A percentile compares a stretch with the other conserved stretches of the same genome.
Evolutionary conservation across 805 yeast genomes (phyloP).

Genomic region (Metschnikowia kunwiensis): DNA sequence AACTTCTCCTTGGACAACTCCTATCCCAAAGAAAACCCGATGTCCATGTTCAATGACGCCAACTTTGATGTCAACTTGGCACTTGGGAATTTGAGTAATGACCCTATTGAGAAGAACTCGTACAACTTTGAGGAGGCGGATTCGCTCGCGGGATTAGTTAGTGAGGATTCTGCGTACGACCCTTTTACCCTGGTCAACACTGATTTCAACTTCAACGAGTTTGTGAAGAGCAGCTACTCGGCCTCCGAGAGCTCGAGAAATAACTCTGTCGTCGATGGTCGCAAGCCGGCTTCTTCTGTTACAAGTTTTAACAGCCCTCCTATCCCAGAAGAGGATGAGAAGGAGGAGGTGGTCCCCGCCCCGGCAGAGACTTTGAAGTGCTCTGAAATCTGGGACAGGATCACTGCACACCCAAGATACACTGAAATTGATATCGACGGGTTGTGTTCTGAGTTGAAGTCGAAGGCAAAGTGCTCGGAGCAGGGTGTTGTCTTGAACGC

Average conservation of each 20-base stretch:
- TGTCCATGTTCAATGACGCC: slow-evolving; percentile 46
- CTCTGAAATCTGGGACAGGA: slow-evolving; percentile 94
- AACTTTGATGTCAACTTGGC: slow-evolving; percentile 55
- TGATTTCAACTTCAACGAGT: slow-evolving; percentile 38
- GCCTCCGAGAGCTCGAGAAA: slow-evolving; percentile 20
- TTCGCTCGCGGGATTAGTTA: slow-evolving; percentile 43
- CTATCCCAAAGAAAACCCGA: slow-evolving; percentile 33
- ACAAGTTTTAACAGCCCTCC: slow-evolving; percentile 19
- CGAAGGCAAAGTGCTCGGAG: slow-evolving; percentile 94
- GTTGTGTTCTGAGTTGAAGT: slow-evolving; percentile 80
- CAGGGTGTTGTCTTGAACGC: slow-evolving; percentile 85
- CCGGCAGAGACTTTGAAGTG: slow-evolving; percentile 64
- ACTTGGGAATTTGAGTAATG: slow-evolving; percentile 30
- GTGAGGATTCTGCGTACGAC: slow-evolving; percentile 58
- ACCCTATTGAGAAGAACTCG: slow-evolving; percentile 12
- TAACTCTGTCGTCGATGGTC: slow-evolving; percentile 15
- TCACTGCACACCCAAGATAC: slow-evolving; percentile 89
- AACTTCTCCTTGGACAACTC: slow-evolving; percentile 8
- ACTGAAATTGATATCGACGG: slow-evolving; percentile 94
- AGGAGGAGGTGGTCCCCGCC: slow-evolving; percentile 57
- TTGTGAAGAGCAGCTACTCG: slow-evolving; percentile 31
- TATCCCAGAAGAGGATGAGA: slow-evolving; percentile 17
- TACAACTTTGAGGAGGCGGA: slow-evolving; percentile 25
- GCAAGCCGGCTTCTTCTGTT: slow-evolving; percentile 15
- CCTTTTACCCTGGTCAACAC: slow-evolving; percentile 37